Conservation (phyloP, 2,329 filamentous ascomycete species). For the Alternaria gansuensis region DNA sequence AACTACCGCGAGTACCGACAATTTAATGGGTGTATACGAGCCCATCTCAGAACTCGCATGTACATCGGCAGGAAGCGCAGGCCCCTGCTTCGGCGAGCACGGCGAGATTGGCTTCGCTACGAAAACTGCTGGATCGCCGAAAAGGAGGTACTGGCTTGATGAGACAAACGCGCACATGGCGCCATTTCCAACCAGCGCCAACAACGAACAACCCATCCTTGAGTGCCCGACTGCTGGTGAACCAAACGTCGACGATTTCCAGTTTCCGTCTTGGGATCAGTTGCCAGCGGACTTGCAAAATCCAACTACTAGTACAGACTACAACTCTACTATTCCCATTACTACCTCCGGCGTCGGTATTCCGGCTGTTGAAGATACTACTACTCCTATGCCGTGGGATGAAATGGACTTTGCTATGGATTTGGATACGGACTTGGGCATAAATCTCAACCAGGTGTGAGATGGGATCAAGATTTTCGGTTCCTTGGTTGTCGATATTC, state of each 20-base stretch:
- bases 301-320: slow-evolving; percentile 33
- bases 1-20: slow-evolving; percentile 19
- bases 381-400: slow-evolving; percentile 38
- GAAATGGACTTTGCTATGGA: slow-evolving; percentile 47
- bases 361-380: slow-evolving; percentile 13
- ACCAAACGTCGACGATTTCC: slow-evolving; percentile 27
- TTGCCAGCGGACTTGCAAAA: slow-evolving; percentile 38
- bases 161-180: slow-evolving; percentile 10
- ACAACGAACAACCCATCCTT: slow-evolving; percentile 4
- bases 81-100: slow-evolving; percentile 35
- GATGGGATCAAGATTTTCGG: background rate
- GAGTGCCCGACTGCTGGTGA: slow-evolving; percentile 15
- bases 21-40: slow-evolving; percentile 22
- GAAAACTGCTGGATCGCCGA: slow-evolving; percentile 14
- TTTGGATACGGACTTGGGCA: slow-evolving; percentile 39
- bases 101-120: slow-evolving; percentile 33
- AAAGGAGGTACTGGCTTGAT: slow-evolving; percentile 24
- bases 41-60: slow-evolving; percentile 36
- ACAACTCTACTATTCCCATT: slow-evolving; percentile 28
- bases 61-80: slow-evolving; percentile 17
- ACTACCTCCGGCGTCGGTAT: slow-evolving; percentile 22
- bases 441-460: slow-evolving; percentile 22
- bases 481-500: background rate
- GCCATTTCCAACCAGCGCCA: slow-evolving; percentile 8
- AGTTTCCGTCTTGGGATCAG: slow-evolving; percentile 43